Conservation (phyloP, 2,329 filamentous ascomycete genomes). For the Aspergillus brasiliensis region DNA sequence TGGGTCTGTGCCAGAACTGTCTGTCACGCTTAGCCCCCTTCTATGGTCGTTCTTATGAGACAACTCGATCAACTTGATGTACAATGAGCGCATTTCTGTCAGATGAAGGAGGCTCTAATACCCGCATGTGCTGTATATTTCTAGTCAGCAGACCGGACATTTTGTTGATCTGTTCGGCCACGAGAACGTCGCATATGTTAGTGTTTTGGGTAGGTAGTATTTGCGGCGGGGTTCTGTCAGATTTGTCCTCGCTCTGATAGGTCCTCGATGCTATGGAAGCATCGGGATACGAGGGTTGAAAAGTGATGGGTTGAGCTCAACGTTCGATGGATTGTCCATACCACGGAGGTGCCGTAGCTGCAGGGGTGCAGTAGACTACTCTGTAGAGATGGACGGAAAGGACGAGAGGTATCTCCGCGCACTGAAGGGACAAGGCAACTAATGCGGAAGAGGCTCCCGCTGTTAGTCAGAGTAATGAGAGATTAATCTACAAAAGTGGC, state of each 20-base stretch:
- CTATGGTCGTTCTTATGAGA: not conserved
- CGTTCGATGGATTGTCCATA: not conserved
- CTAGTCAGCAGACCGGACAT: not conserved
- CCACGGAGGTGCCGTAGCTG: not conserved
- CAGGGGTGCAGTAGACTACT: not conserved
- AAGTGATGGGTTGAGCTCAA: not conserved
- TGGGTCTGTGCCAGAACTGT: not conserved
- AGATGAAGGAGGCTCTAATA: not conserved
- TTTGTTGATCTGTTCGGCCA: not conserved
- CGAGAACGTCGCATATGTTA: not conserved
- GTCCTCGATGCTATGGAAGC: not conserved
- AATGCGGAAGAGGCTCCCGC: not conserved
- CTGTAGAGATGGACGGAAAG: not conserved
- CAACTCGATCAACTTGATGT: not conserved
- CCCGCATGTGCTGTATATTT: not conserved
- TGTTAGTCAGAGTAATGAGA: conserved; percentile 3
- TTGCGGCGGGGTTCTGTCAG: not conserved
- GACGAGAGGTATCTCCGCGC: not conserved
- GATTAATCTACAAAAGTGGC: not conserved
- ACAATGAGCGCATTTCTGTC: not conserved
- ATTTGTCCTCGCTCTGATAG: not conserved
- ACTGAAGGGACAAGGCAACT: not conserved
- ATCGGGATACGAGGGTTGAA: not conserved
- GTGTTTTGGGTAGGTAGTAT: not conserved
- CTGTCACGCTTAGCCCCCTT: not conserved